Base-by-base conservation (phyloP, 768 basidiomycete genomes). In the Mycena vitilis region DNA sequence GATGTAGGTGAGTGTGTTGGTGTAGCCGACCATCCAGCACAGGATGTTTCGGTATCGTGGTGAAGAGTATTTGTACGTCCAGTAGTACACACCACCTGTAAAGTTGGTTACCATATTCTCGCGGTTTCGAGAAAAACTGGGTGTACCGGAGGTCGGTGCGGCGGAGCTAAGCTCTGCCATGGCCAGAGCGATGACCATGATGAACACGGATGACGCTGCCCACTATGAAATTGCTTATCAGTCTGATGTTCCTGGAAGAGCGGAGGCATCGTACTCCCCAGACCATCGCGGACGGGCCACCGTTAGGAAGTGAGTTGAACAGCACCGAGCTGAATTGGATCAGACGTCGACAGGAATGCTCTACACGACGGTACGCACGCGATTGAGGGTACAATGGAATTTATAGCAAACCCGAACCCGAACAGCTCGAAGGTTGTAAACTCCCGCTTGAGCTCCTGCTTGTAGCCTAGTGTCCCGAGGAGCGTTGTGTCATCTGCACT, bases 11-110 rank as follows among this genome's bases (percentile, higher is more conserved):
- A 89, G 80, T 2, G 83, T 38, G 77, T 38, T 81, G 81, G 66
- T 67, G 85, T 85, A 87, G 38, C 86, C 87, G 38, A 88, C 86
- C 52, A 84, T 77, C 87, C 88, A 88, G n/a, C 83, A 84, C 6
- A 88, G 76, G 20, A 87, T 66, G 66, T 81, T 82, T 18, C 84
- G 79, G 74, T 80, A 86, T 49, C 78, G 73, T 3, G 82, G 82
- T 0, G 85, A 81, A 30, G 30, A 77, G 15, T 83, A 75, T 7
- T 75, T 75, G 68, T 83, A 84, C 0, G 87, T 88, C 86, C 87
- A 88, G 74, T 82, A 88, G 71, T 87, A 88, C 12, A 87, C 72
- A 1, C 65, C 65, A 18, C 65, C 81, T 81, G 36, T 16, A 9
- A 30, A 5, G 0, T 13, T 1, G 7, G 66, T 53, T 56, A 38